phyloP scores from a whole-genome alignment of 805 yeast genomes.

The Saccharomycodes ludwigii region DNA sequence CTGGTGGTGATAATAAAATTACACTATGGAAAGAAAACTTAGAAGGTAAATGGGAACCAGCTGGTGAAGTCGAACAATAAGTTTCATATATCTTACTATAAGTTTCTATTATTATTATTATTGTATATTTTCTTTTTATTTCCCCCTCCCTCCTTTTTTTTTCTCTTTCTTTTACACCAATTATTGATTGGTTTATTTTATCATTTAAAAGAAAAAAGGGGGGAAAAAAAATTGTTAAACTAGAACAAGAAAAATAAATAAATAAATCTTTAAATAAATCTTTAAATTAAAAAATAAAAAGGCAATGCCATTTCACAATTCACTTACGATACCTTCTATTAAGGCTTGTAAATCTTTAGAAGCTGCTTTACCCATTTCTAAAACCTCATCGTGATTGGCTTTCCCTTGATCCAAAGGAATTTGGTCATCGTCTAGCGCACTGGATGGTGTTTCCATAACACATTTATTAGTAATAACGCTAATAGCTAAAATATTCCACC shows the following conservation, averaged over 20 bases:
- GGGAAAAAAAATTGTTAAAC: too few relatives aligned
- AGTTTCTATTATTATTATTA: too few relatives aligned
- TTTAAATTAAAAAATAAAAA: too few relatives aligned
- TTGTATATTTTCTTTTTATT: too few relatives aligned
- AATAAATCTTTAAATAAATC: too few relatives aligned
- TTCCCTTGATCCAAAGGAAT: constrained; percentile 51
- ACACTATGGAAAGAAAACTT: constrained; percentile 94
- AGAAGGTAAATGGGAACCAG: constrained; percentile 90
- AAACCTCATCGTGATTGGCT: constrained; percentile 88
- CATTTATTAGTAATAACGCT: constrained; percentile 80
- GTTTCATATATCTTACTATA: too few relatives aligned
- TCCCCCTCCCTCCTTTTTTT: too few relatives aligned
- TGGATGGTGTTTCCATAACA: constrained; percentile 55
- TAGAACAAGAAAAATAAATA: too few relatives aligned
- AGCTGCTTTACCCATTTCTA: constrained; percentile 70
- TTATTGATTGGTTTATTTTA: too few relatives aligned
- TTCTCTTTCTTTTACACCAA: too few relatives aligned
- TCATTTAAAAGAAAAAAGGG: too few relatives aligned
- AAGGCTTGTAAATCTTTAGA: constrained; percentile 68
- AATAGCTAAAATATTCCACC: constrained; percentile 69
- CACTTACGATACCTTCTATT: constrained; percentile 48
- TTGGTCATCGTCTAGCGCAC: constrained; percentile 46
- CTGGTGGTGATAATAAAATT: constrained; percentile 93
- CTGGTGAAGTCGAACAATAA: constrained; percentile 89
- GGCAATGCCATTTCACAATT: constrained; percentile 10